phyloP scores from a whole-genome alignment of 805 yeast species.

The Cyberlindnera suaveolens region DNA sequence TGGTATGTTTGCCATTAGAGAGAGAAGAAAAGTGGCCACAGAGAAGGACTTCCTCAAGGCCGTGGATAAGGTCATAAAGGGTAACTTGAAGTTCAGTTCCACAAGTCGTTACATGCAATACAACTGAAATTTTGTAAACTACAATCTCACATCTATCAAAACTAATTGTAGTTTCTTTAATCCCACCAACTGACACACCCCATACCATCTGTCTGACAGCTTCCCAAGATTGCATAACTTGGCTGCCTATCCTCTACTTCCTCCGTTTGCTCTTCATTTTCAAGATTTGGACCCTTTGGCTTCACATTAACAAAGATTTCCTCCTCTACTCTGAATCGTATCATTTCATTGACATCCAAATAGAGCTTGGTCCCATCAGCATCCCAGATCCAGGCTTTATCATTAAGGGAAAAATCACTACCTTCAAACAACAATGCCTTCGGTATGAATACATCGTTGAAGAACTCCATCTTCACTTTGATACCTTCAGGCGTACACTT shows the following conservation, averaged over 20 bases:
- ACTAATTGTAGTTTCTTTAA: slow-evolving; percentile 20
- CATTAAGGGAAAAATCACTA: slow-evolving; percentile 59
- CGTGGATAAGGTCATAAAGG: slow-evolving; percentile 97
- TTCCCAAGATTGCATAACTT: slow-evolving; percentile 79
- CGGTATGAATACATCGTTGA: slow-evolving; percentile 90
- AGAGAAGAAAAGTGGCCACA: slow-evolving; percentile 95
- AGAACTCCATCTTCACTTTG: slow-evolving; percentile 75
- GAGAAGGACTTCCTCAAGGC: slow-evolving; percentile 97
- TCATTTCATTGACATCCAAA: slow-evolving; percentile 85
- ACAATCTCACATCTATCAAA: not conserved
- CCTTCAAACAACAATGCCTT: slow-evolving; percentile 74
- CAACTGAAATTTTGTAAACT: slow-evolving; percentile 40
- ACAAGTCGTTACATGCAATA: slow-evolving; percentile 99
- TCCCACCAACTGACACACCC: slow-evolving; percentile 98
- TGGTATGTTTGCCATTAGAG: slow-evolving; percentile 99
- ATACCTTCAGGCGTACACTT: slow-evolving; percentile 86
- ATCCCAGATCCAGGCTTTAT: slow-evolving; percentile 96
- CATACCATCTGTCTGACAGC: slow-evolving; percentile 95
- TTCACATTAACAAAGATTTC: slow-evolving; percentile 80
- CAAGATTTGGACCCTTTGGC: slow-evolving; percentile 58
- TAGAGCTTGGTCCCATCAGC: slow-evolving; percentile 67
- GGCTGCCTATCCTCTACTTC: slow-evolving; percentile 44
- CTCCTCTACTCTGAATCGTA: slow-evolving; percentile 86
- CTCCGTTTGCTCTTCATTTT: slow-evolving; percentile 20
- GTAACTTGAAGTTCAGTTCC: slow-evolving; percentile 94